Percentiles rank a stretch among this genome's conserved stretches.
Evolutionary conservation across 192 early-diverging fungal genomes (phyloP).

Genomic region (Lobosporangium transversale): DNA sequence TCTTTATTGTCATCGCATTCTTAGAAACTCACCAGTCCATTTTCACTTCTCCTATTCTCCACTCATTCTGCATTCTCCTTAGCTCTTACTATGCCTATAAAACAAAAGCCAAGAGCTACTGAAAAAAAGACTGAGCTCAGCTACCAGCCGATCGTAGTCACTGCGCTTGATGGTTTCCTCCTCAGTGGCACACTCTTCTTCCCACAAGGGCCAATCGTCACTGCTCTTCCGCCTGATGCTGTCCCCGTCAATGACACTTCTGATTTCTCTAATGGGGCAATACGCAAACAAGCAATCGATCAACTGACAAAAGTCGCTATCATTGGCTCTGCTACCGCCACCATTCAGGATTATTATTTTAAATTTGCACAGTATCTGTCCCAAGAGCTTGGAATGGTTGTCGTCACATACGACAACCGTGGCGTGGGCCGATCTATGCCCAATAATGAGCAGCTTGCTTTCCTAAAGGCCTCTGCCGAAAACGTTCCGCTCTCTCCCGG

Average conservation of each 20-base stretch:
- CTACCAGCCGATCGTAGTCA: slow-evolving; percentile 43
- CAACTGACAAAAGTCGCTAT: slow-evolving; percentile 37
- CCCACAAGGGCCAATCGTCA: slow-evolving; percentile 28
- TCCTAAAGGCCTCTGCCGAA: slow-evolving; percentile 25
- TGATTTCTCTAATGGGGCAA: slow-evolving; percentile 24
- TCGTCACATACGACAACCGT: slow-evolving; percentile 43
- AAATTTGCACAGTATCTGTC: slow-evolving; percentile 49
- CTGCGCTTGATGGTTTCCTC: slow-evolving; percentile 46
- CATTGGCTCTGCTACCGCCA: slow-evolving; percentile 45
- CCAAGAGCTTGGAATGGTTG: slow-evolving; percentile 45
- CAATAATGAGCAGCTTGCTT: slow-evolving; percentile 12
- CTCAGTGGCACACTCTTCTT: slow-evolving; percentile 38
- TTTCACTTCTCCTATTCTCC: too few relatives aligned
- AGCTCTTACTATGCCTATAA: too few relatives aligned
- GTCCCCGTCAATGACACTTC: neutral
- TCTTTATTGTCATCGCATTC: too few relatives aligned
- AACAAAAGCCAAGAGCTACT: too few relatives aligned
- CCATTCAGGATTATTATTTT: slow-evolving; percentile 48
- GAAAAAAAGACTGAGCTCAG: slow-evolving; percentile 14
- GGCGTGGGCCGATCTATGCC: slow-evolving; percentile 50
- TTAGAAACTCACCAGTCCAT: too few relatives aligned
- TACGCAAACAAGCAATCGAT: slow-evolving; percentile 14
- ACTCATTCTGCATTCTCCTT: too few relatives aligned
- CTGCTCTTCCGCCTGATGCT: neutral
- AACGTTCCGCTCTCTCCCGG: slow-evolving; percentile 1